These are phyloP conservation scores for Liquidambar formosana DNA, from an alignment of 164 flowering plant species.

Conservation along the genomic window DNA sequence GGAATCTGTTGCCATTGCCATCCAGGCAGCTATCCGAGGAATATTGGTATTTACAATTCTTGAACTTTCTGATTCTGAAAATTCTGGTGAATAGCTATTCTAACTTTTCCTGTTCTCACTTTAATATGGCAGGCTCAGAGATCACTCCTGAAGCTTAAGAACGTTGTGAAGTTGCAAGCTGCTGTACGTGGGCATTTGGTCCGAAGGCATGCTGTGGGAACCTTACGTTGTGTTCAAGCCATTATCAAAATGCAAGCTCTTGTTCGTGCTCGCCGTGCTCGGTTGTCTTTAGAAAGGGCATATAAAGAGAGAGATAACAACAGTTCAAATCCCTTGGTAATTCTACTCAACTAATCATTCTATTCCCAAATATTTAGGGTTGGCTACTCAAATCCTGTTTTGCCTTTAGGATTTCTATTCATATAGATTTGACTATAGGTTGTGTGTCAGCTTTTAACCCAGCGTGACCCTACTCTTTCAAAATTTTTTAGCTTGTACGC, in stretches of 20 bases:
- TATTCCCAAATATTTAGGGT: not conserved
- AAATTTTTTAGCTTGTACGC: no score
- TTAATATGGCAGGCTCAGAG: conserved; percentile 57
- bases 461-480: not conserved
- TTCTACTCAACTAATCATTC: conserved; percentile 10
- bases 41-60: conserved; percentile 54
- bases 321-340: conserved; percentile 37
- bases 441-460: not conserved
- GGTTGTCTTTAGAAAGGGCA: conserved; percentile 27
- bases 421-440: not conserved
- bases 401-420: conserved; percentile 3
- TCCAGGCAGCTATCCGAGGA: conserved; percentile 75
- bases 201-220: conserved; percentile 79
- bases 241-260: conserved; percentile 88
- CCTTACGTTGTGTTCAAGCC: conserved; percentile 85
- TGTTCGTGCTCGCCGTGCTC: conserved; percentile 75
- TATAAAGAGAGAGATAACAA: conserved; percentile 12
- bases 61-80: conserved; percentile 1
- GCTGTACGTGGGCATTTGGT: conserved; percentile 91
- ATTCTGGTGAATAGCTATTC: conserved; percentile 7
- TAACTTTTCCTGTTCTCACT: not conserved
- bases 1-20: conserved; percentile 55
- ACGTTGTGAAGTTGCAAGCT: conserved; percentile 83
- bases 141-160: conserved; percentile 55
- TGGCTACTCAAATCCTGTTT: not conserved